Conservation (phyloP, 2,329 filamentous ascomycete genomes). For the Sporothrix variecibatus region DNA sequence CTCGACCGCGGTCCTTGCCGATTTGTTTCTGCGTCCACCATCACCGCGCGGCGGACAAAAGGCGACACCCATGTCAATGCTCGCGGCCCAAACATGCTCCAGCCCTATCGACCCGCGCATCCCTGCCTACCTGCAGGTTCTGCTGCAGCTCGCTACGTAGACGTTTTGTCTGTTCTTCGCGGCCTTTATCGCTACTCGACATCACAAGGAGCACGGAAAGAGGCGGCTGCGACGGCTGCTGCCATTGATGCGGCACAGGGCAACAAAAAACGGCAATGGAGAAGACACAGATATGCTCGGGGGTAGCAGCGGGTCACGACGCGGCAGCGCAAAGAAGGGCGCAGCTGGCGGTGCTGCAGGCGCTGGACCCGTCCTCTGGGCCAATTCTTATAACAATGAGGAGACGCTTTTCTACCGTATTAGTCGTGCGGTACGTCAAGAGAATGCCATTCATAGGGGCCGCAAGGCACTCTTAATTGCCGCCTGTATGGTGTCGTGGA, state of each 20-base stretch:
- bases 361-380: conserved; percentile 47
- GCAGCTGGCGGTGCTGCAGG: conserved; percentile 29
- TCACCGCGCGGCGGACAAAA: conserved; percentile 29
- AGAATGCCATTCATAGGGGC: conserved; percentile 48
- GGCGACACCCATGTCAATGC: not conserved
- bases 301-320: not conserved
- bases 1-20: conserved; percentile 53
- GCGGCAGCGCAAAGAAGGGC: conserved; percentile 28
- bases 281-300: conserved; percentile 19
- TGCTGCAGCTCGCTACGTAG: conserved; percentile 54
- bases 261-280: not conserved
- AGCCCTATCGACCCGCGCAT: conserved; percentile 61
- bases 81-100: conserved; percentile 38
- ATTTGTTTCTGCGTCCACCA: conserved; percentile 60
- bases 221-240: conserved; percentile 8
- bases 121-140: conserved; percentile 59
- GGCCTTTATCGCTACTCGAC: conserved; percentile 61
- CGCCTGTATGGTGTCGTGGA: conserved; percentile 58
- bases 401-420: conserved; percentile 94
- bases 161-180: conserved; percentile 56
- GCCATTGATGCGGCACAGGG: not conserved
- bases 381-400: conserved; percentile 65
- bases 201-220: conserved; percentile 44
- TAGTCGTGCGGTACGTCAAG: conserved; percentile 75
- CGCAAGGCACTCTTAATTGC: conserved; percentile 55